Evolutionary conservation across 1,139 yeast genomes (phyloP), one percentile per base, ranked within the genome.

Genomic region (Yamadazyma jaroonii): DNA sequence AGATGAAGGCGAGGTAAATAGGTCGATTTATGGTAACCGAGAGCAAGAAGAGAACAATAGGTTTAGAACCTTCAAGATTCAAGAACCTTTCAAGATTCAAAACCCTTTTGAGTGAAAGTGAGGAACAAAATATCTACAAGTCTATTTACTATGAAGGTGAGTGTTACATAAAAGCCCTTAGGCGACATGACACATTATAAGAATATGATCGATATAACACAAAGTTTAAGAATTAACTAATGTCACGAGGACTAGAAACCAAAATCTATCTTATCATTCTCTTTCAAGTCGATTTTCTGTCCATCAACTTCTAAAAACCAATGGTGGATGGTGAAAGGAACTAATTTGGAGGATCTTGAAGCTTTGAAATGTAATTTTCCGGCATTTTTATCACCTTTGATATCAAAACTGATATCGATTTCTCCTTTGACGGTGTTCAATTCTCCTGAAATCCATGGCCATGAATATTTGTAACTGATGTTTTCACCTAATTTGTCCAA

Each of bases 401-500:
- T 86, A 29, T 72, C 64, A 51, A 88, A 88, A 25, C 62, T 60
- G 48, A 92, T 79, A 56, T 90, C 84, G 33, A 92, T 84, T 15
- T 75, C 68, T 12, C 97, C 97, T 41, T 79, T 74, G 44, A 87
- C 87, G 26, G 94, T 87, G 51, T 90, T 88, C 48, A 92, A 68
- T 33, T 80, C 77, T 6, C 98, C 98, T 39, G 75, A 66, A 41
- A 92, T 82, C 97, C 97, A 92, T 3, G 98, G 97, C 67, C 84
- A 77, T 32, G 84, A 60, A 35, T 75, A 69, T 26, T 74, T 72
- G 56, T 84, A 88, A 30, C 80, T 79, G 46, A 92, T 85, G 48
- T 84, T 81, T 34, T 74, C 77, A 11, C 98, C 98, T 33, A 92
- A 65, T 3, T 67, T 57, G 13, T 74, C 76, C 32, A 76, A 68